Percentiles rank a stretch among this genome's conserved stretches.
phyloP scores from a whole-genome alignment of 192 early-diverging fungal species.

The Chytriomyces confervae region DNA sequence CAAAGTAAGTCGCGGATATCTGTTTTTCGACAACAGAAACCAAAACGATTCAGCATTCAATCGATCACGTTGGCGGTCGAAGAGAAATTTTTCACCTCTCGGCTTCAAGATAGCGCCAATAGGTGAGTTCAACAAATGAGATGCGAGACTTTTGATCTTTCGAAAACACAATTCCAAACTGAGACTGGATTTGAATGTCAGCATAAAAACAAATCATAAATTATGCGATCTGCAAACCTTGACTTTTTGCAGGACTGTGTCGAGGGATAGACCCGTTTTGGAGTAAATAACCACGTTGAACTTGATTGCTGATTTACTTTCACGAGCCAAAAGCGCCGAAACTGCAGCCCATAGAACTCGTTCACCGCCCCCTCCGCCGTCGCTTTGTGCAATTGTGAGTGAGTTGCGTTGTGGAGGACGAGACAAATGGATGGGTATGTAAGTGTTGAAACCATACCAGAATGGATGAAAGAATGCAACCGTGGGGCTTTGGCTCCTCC shows the following conservation, averaged over 20 bases:
- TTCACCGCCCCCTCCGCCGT: conserved; percentile 95
- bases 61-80: no score
- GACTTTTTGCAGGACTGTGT: conserved; percentile 68
- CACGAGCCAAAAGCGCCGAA: conserved; percentile 69
- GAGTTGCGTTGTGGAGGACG: no score
- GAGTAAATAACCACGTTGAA: conserved; percentile 81
- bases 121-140: conserved; percentile 71
- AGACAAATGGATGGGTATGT: background rate
- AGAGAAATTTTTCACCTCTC: conserved; percentile 50
- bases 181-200: background rate
- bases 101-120: conserved; percentile 74
- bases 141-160: conserved; percentile 53
- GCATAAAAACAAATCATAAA: background rate
- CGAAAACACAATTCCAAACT: conserved; percentile 74
- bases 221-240: conserved; percentile 47
- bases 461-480: conserved; percentile 92
- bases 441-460: conserved; percentile 55
- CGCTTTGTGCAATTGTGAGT: conserved; percentile 45
- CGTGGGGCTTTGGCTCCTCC: background rate
- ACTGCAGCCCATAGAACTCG: conserved; percentile 94
- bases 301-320: conserved; percentile 58
- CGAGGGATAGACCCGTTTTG: conserved; percentile 63
- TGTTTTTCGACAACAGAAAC: conserved; percentile 27
- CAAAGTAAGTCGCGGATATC: conserved; percentile 82
- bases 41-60: no score